These are phyloP conservation scores for Aspergillus hiratsukae DNA, from an alignment of 2,329 filamentous ascomycete species.

Conservation along the genomic window DNA sequence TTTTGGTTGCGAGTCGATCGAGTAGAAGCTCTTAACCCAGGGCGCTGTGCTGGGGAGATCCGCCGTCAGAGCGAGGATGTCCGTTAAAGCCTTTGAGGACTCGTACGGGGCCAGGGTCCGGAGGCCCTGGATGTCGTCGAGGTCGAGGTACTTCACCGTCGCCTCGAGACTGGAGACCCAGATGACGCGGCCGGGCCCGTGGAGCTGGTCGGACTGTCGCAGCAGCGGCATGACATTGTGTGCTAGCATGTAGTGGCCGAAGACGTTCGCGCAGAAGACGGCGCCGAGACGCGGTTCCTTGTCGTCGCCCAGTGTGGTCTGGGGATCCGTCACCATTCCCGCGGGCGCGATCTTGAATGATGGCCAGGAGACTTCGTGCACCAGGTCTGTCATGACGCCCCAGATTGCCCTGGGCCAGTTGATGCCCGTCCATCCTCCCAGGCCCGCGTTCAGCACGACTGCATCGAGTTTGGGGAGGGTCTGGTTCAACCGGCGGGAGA, in stretches of 20 bases:
- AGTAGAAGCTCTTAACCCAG: conserved; percentile 56
- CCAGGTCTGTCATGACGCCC: conserved; percentile 56
- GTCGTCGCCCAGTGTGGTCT: conserved; percentile 39
- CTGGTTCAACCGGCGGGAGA: conserved; percentile 48
- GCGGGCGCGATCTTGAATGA: conserved; percentile 63
- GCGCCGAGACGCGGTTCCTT: conserved; percentile 64
- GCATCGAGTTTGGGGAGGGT: conserved; percentile 68
- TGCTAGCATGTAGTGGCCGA: conserved; percentile 87
- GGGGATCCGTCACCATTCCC: conserved; percentile 51
- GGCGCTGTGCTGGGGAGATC: conserved; percentile 60
- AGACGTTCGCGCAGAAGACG: conserved; percentile 87
- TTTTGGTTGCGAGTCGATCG: conserved; percentile 24
- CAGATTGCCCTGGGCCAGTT: conserved; percentile 61
- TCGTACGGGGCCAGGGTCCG: conserved; percentile 67
- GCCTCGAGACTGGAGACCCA: conserved; percentile 86
- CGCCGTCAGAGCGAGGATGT: conserved; percentile 72
- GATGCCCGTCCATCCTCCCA: conserved; percentile 79
- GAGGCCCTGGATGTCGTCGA: conserved; percentile 73
- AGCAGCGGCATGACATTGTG: conserved; percentile 77
- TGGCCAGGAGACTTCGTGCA: conserved; percentile 71
- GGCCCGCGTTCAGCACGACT: conserved; percentile 80
- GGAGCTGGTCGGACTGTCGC: conserved; percentile 40
- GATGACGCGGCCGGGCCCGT: conserved; percentile 62
- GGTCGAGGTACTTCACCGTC: conserved; percentile 51
- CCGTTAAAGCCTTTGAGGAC: conserved; percentile 79